These are phyloP conservation scores for Cerioporus squamosus DNA, from an alignment of 1,284 basidiomycete genomes.

Conservation along the genomic window DNA sequence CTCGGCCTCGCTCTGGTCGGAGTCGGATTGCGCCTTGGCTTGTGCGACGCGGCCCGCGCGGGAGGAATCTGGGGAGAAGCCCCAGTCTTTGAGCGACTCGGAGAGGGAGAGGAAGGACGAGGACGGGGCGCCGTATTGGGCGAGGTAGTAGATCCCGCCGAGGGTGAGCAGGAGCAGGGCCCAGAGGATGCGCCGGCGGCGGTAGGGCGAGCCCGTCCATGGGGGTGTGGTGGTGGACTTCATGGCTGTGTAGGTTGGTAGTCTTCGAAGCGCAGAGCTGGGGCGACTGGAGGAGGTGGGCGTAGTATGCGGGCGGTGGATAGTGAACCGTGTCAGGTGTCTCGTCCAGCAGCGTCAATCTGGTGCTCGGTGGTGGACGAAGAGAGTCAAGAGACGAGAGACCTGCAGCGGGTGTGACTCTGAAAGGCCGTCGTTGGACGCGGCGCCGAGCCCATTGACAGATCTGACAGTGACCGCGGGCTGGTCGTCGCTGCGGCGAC, in stretches of 20 bases:
- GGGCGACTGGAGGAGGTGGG: no score
- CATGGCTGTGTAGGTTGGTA: neutral
- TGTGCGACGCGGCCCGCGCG: constrained; percentile 32
- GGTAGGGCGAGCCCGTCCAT: constrained; percentile 36
- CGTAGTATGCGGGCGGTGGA: no score
- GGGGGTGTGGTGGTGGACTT: neutral
- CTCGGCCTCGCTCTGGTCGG: no score
- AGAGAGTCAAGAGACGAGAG: neutral
- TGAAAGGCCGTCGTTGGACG: neutral
- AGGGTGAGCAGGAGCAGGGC: constrained; percentile 33
- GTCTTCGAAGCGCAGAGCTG: no score
- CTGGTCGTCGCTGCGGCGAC: neutral
- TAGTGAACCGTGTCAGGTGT: neutral
- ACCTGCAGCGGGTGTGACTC: neutral
- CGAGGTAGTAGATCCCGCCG: constrained; percentile 36
- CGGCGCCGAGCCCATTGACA: neutral
- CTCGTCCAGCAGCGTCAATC: neutral
- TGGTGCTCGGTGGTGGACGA: neutral
- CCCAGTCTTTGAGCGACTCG: constrained; percentile 34
- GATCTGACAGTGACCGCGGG: neutral
- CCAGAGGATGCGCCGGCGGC: constrained; percentile 49
- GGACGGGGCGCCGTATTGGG: constrained; percentile 25
- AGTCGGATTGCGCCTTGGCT: constrained; percentile 25
- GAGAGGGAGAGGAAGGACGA: constrained; percentile 40
- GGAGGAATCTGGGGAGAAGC: constrained; percentile 30